These are phyloP conservation scores for Euphorbia pulcherrima DNA, from an alignment of 345 rosid species.

Conservation along the genomic window DNA sequence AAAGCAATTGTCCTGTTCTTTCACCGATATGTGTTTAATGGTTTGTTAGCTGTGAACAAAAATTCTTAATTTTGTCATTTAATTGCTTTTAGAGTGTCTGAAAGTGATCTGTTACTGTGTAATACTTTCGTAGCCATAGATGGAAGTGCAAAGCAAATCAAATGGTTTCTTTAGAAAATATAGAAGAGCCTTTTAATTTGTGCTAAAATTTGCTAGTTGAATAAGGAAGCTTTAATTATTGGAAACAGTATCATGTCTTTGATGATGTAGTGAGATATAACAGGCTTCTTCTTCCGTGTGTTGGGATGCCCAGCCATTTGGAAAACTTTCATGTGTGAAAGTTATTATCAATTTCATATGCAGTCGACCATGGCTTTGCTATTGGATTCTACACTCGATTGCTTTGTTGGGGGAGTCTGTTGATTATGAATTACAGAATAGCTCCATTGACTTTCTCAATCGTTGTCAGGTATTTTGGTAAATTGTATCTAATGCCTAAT, in stretches of 20 bases:
- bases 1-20: too few relatives aligned
- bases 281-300: background rate
- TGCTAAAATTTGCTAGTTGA: background rate
- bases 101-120: background rate
- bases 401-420: constrained; percentile 72
- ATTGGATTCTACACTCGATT: constrained; percentile 89
- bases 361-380: constrained; percentile 97
- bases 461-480: constrained; percentile 64
- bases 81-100: background rate
- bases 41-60: background rate
- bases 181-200: background rate
- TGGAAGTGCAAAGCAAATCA: background rate
- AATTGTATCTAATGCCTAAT: background rate
- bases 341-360: background rate
- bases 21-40: too few relatives aligned
- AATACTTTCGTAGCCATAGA: background rate
- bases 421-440: constrained; percentile 52
- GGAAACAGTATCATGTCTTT: background rate
- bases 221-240: background rate
- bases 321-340: background rate
- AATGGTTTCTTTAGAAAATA: background rate
- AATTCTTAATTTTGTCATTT: background rate
- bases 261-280: background rate
- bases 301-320: background rate
- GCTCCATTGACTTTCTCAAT: constrained; percentile 58